Evolutionary conservation across 2,329 filamentous ascomycete species (phyloP).

Genomic region (Coniochaeta sp.): DNA sequence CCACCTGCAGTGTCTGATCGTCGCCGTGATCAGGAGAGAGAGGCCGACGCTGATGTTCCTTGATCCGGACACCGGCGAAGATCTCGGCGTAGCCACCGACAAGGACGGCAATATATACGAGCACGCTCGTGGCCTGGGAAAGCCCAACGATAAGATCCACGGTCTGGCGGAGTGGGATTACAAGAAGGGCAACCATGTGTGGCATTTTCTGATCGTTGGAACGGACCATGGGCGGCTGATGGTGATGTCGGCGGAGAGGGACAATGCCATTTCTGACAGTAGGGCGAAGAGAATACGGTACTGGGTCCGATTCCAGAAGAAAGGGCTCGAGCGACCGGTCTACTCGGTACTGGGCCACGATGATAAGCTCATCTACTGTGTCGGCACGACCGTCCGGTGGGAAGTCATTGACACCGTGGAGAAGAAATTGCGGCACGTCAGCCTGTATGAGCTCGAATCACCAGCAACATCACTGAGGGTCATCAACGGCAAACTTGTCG

Average conservation of each 20-base stretch:
- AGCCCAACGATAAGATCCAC: slow-evolving; percentile 50
- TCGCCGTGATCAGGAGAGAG: slow-evolving; percentile 36
- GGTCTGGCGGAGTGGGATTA: slow-evolving; percentile 59
- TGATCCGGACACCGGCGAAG: slow-evolving; percentile 44
- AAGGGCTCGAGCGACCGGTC: slow-evolving; percentile 37
- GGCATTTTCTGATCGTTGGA: slow-evolving; percentile 56
- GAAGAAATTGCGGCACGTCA: slow-evolving; percentile 42
- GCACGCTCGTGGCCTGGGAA: slow-evolving; percentile 49
- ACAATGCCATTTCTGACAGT: slow-evolving; percentile 14
- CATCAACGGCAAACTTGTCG: slow-evolving; percentile 39
- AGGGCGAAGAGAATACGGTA: slow-evolving; percentile 35
- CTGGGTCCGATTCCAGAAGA: slow-evolving; percentile 45
- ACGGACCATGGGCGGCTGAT: slow-evolving; percentile 47
- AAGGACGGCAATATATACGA: slow-evolving; percentile 31
- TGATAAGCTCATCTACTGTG: slow-evolving; percentile 49
- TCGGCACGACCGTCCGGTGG: slow-evolving; percentile 46
- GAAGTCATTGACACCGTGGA: slow-evolving; percentile 42
- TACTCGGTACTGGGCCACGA: slow-evolving; percentile 48
- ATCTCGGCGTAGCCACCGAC: slow-evolving; percentile 39
- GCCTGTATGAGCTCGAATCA: slow-evolving; percentile 42
- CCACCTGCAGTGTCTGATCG: slow-evolving; percentile 43
- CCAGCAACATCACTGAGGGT: slow-evolving; percentile 42
- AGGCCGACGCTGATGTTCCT: slow-evolving; percentile 47
- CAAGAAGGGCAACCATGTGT: slow-evolving; percentile 46
- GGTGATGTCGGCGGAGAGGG: slow-evolving; percentile 42